These are phyloP conservation scores for Myochromella boudieri DNA, from an alignment of 768 basidiomycete genomes.

Conservation along the genomic window DNA sequence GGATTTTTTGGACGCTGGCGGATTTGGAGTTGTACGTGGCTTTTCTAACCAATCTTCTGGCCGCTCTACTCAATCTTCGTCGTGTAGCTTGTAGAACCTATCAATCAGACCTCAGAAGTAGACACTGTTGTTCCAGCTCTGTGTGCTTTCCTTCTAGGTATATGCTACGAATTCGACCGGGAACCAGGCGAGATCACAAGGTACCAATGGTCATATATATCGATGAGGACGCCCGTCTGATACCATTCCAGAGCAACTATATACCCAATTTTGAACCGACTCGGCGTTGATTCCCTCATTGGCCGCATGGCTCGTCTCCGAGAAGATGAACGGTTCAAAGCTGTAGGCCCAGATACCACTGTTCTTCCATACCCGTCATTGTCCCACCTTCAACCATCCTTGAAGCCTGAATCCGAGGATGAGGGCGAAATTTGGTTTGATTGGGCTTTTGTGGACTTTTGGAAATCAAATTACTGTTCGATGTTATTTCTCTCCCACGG, in stretches of 20 bases:
- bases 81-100: slow-evolving; percentile 80
- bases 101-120: slow-evolving; percentile 85
- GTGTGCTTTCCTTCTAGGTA: slow-evolving; percentile 87
- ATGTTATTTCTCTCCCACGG: slow-evolving; percentile 6
- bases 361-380: slow-evolving; percentile 57
- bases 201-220: too few relatives aligned
- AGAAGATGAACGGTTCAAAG: slow-evolving; percentile 92
- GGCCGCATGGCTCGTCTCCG: slow-evolving; percentile 84
- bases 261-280: slow-evolving; percentile 84
- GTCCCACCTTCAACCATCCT: slow-evolving; percentile 28
- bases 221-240: too few relatives aligned
- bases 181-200: slow-evolving; percentile 96
- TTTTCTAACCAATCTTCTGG: neutral
- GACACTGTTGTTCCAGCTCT: slow-evolving; percentile 88
- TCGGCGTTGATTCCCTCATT: slow-evolving; percentile 86
- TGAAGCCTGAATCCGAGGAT: slow-evolving; percentile 43
- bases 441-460: slow-evolving; percentile 97
- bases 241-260: slow-evolving; percentile 64
- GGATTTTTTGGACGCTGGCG: slow-evolving; percentile 89
- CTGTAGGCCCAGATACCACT: slow-evolving; percentile 81
- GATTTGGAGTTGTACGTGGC: slow-evolving; percentile 80
- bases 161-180: slow-evolving; percentile 95
- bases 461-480: slow-evolving; percentile 97
- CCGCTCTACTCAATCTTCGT: neutral
- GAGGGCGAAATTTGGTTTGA: slow-evolving; percentile 96